Evolutionary conservation across 495 filamentous ascomycete species (phyloP).

Genomic region (Penicillium arizonense): DNA sequence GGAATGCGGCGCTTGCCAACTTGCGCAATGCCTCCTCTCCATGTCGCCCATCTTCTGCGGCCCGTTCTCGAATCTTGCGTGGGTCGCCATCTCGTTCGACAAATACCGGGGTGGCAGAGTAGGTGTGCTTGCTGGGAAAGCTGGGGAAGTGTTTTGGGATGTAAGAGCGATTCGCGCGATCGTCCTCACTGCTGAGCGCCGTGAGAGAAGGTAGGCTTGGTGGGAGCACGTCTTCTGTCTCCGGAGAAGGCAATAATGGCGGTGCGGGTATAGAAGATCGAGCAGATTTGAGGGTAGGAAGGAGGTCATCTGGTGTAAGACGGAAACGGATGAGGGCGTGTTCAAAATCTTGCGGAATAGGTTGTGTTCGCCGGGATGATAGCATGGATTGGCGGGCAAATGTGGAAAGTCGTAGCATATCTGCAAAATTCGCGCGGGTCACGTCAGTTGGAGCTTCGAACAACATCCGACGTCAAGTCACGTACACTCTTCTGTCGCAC

Average conservation of each 20-base stretch:
- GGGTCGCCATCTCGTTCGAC: constrained; percentile 66
- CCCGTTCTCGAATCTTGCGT: constrained; percentile 67
- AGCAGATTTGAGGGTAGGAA: constrained; percentile 36
- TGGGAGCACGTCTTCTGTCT: constrained; percentile 40
- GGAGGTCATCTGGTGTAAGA: constrained; percentile 38
- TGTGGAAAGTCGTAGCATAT: constrained; percentile 56
- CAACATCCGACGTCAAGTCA: not conserved
- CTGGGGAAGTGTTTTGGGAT: constrained; percentile 67
- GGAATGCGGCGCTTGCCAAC: constrained; percentile 53
- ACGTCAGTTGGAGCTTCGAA: constrained; percentile 16
- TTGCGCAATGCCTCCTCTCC: constrained; percentile 73
- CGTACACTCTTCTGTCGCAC: constrained; percentile 64
- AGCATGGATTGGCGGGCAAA: constrained; percentile 61
- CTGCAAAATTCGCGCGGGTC: constrained; percentile 30
- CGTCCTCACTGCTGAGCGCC: constrained; percentile 49
- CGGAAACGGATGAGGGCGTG: constrained; percentile 50
- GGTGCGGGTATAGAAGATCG: constrained; percentile 29
- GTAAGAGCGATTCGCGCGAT: constrained; percentile 48
- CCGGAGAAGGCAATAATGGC: constrained; percentile 44
- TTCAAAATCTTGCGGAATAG: constrained; percentile 69
- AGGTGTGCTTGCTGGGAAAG: constrained; percentile 74
- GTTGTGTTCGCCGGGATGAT: constrained; percentile 55
- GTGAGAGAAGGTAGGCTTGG: constrained; percentile 50
- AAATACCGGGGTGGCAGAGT: constrained; percentile 64
- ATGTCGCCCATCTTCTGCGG: constrained; percentile 68